Evolutionary conservation across 2,329 filamentous ascomycete species (phyloP).

Genomic region (Trichoderma arundinaceum): DNA sequence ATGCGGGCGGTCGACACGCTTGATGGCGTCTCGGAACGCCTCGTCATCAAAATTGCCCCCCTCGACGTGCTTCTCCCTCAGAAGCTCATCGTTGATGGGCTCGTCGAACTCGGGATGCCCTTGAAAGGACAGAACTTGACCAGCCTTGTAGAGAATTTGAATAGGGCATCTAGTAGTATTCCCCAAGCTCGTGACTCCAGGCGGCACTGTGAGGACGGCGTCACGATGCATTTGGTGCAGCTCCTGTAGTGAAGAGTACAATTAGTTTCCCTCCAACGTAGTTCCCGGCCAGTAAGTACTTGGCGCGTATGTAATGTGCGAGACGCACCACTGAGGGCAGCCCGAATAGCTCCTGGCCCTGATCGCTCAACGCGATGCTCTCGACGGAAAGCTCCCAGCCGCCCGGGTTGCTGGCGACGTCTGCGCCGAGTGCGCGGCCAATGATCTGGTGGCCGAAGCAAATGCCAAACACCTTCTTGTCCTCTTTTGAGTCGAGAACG

Average conservation of each 20-base stretch:
- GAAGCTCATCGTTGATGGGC: conserved; percentile 45
- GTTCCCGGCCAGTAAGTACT: too few relatives aligned
- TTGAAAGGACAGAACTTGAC: conserved; percentile 48
- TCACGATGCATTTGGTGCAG: conserved; percentile 55
- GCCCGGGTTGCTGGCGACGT: conserved; percentile 45
- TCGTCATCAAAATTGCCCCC: conserved; percentile 40
- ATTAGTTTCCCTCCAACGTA: too few relatives aligned
- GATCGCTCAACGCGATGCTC: conserved; percentile 45
- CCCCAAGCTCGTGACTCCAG: conserved; percentile 47
- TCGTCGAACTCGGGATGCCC: conserved; percentile 52
- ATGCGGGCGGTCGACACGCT: conserved; percentile 39
- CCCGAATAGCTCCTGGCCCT: conserved; percentile 46
- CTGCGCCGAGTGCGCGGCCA: conserved; percentile 48
- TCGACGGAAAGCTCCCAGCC: conserved; percentile 53
- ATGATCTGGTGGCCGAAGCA: conserved; percentile 56
- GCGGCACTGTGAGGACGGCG: conserved; percentile 47
- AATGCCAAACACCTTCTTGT: conserved; percentile 49
- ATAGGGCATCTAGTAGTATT: conserved; percentile 46
- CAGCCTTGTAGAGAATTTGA: conserved; percentile 49
- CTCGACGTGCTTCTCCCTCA: conserved; percentile 37
- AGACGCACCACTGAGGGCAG: neutral
- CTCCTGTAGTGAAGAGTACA: conserved; percentile 32
- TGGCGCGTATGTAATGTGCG: too few relatives aligned
- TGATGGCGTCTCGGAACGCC: conserved; percentile 39
- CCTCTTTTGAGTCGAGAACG: conserved; percentile 37